Conservation (phyloP, 352 stramenopile species). For the Phytophthora pseudosyringae region DNA sequence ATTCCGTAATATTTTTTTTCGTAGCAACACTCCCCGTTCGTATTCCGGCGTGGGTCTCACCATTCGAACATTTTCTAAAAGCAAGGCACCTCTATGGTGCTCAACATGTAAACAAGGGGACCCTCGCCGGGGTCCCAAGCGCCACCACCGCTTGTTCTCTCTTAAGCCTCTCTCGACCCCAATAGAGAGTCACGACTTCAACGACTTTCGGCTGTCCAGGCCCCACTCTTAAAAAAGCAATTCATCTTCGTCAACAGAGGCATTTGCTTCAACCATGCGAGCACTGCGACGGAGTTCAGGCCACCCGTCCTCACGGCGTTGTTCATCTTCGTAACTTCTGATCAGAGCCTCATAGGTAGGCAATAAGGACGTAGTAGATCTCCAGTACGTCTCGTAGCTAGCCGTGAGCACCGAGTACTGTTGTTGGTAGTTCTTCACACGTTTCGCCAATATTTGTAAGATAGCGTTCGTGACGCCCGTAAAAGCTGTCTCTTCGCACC, state of each 20-base stretch:
- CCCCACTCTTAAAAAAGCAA: constrained; percentile 2
- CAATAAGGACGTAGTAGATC: not conserved
- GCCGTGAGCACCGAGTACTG: not conserved
- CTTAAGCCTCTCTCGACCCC: no score
- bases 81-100: no score
- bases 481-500: not conserved
- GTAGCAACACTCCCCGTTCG: no score
- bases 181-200: no score
- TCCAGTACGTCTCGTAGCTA: not conserved
- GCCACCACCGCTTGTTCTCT: no score
- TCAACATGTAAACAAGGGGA: no score
- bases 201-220: no score
- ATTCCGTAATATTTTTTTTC: no score
- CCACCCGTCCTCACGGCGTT: not conserved
- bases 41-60: no score
- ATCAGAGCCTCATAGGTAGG: not conserved
- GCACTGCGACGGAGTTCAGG: not conserved
- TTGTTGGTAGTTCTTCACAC: not conserved
- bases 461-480: not conserved
- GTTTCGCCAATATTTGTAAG: not conserved
- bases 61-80: no score
- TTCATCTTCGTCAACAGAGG: constrained; percentile 7
- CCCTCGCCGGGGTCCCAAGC: no score
- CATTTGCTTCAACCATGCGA: constrained; percentile 5
- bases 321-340: not conserved